A percentile compares a stretch with the other conserved stretches of the same genome.
Evolutionary conservation across 2,329 filamentous ascomycete species (phyloP).

Genomic region (Stenocarpella maydis): DNA sequence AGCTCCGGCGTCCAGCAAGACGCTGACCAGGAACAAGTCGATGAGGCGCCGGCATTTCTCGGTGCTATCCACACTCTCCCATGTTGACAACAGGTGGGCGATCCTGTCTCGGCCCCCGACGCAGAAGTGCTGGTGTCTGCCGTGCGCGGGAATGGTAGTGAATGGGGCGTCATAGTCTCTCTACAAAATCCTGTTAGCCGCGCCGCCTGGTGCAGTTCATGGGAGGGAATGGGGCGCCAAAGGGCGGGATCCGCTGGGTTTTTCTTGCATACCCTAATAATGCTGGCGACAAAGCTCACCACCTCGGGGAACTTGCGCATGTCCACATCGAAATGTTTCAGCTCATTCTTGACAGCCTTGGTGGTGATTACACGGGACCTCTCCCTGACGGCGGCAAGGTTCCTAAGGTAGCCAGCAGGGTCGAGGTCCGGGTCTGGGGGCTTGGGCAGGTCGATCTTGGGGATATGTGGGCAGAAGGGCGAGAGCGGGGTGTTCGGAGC

Average conservation of each 20-base stretch:
- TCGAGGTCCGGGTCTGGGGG: slow-evolving; percentile 89
- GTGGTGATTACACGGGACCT: slow-evolving; percentile 76
- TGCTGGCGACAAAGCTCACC: slow-evolving; percentile 85
- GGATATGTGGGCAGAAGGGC: slow-evolving; percentile 65
- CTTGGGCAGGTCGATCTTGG: slow-evolving; percentile 81
- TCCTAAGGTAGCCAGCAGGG: slow-evolving; percentile 89
- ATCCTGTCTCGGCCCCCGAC: slow-evolving; percentile 80
- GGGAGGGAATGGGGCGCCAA: not conserved
- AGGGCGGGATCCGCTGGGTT: not conserved
- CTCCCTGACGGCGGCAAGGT: slow-evolving; percentile 87
- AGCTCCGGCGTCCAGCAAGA: slow-evolving; percentile 86
- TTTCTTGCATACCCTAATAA: slow-evolving; percentile 84
- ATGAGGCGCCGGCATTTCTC: slow-evolving; percentile 79
- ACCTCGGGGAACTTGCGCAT: slow-evolving; percentile 84
- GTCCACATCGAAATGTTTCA: slow-evolving; percentile 90
- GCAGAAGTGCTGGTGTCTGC: slow-evolving; percentile 84
- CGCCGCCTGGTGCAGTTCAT: not conserved
- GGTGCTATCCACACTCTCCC: slow-evolving; percentile 71
- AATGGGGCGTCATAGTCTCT: slow-evolving; percentile 65
- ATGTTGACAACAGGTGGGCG: slow-evolving; percentile 74
- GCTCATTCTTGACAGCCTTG: slow-evolving; percentile 78
- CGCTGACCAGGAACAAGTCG: slow-evolving; percentile 81
- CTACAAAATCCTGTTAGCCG: slow-evolving; percentile 42
- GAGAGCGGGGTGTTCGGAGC: slow-evolving; percentile 57
- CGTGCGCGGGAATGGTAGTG: slow-evolving; percentile 80